Percentiles rank a stretch among this genome's conserved stretches.
phyloP scores from a whole-genome alignment of 306 rosid species.

The Vicia sativa region DNA sequence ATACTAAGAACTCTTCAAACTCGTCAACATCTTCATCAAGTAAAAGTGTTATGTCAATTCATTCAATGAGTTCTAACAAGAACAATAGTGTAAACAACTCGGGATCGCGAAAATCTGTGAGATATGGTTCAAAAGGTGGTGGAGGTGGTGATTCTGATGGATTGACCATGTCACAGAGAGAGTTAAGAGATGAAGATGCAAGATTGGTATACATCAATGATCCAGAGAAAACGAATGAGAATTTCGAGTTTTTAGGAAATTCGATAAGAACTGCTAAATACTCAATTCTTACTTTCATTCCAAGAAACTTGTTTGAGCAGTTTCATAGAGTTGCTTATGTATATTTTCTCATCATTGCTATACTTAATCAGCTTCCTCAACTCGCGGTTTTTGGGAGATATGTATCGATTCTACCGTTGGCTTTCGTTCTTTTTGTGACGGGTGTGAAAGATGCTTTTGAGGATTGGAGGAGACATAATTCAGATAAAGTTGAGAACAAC shows the following conservation, averaged over 20 bases:
- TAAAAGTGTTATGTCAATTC: conserved; percentile 53
- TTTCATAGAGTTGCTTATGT: conserved; percentile 93
- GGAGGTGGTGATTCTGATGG: conserved; percentile 61
- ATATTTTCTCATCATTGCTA: conserved; percentile 81
- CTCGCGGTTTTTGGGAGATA: conserved; percentile 90
- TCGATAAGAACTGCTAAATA: conserved; percentile 68
- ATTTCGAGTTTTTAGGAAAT: conserved; percentile 61
- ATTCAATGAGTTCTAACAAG: conserved; percentile 54
- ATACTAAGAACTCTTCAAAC: conserved; percentile 23
- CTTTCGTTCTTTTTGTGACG: conserved; percentile 78
- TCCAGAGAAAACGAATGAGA: conserved; percentile 65
- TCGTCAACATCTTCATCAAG: conserved; percentile 53
- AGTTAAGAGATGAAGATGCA: conserved; percentile 77
- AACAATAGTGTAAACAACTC: conserved; percentile 43
- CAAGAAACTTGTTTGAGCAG: conserved; percentile 87
- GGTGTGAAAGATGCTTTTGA: conserved; percentile 88
- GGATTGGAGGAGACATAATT: conserved; percentile 85
- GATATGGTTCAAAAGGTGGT: conserved; percentile 64
- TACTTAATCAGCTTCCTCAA: conserved; percentile 95
- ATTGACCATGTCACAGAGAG: conserved; percentile 71
- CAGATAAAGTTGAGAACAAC: conserved; percentile 84
- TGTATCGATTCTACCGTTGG: conserved; percentile 77
- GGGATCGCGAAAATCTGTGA: conserved; percentile 42
- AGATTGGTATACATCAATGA: conserved; percentile 65
- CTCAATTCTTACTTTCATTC: conserved; percentile 71